Percentiles rank a stretch among this genome's conserved stretches.
These are phyloP conservation scores for Lactarius evosmus DNA, from an alignment of 768 basidiomycete species.

Conservation along the genomic window DNA sequence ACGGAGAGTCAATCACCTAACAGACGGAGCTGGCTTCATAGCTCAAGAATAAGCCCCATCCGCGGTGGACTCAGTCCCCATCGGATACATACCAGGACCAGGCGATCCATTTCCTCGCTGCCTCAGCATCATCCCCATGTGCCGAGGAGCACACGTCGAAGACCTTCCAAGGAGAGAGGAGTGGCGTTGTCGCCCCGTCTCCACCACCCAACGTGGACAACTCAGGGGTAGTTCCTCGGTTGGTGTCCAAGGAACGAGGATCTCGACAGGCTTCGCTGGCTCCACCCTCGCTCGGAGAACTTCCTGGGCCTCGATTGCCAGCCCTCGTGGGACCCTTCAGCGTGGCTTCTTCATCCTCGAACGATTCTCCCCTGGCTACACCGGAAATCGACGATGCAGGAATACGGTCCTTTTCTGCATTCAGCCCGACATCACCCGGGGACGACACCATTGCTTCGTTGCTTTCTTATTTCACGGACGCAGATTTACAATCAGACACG, in stretches of 20 bases:
- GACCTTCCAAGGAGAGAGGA: neutral
- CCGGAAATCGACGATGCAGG: neutral
- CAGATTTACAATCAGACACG: neutral
- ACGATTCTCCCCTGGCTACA: neutral
- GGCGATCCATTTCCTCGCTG: neutral
- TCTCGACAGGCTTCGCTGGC: neutral
- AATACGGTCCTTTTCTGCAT: slow-evolving; percentile 1
- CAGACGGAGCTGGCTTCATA: slow-evolving; percentile 31
- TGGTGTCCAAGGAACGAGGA: neutral
- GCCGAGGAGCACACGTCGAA: neutral
- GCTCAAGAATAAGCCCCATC: slow-evolving; percentile 72
- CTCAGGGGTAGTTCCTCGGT: neutral
- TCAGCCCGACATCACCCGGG: neutral
- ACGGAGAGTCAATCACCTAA: neutral
- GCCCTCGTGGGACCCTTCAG: neutral
- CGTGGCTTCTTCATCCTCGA: neutral
- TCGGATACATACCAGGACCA: slow-evolving; percentile 11
- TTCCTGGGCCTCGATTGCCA: neutral
- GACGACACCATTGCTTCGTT: neutral
- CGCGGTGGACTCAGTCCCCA: slow-evolving; percentile 47
- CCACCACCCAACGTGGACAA: neutral
- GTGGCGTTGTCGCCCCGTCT: neutral
- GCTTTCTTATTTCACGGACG: slow-evolving; percentile 7
- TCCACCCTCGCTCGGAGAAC: neutral
- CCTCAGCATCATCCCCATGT: neutral